These are phyloP conservation scores for Pyrenophora seminiperda DNA, from an alignment of 2,329 filamentous ascomycete species.

Conservation along the genomic window DNA sequence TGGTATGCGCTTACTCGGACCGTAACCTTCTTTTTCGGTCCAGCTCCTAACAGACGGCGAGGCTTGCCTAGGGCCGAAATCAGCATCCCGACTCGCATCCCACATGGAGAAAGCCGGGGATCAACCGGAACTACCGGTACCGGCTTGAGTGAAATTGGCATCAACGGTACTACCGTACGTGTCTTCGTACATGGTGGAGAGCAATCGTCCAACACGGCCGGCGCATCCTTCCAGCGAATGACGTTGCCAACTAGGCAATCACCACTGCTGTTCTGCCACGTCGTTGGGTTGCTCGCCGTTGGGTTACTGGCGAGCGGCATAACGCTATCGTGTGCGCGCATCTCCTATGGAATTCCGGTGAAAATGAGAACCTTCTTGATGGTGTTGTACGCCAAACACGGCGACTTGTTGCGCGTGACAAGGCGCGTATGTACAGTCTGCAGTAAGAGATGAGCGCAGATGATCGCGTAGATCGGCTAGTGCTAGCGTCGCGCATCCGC, in stretches of 20 bases:
- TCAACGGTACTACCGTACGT: conserved; percentile 4
- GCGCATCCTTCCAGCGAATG: not conserved
- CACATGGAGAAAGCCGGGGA: conserved; percentile 2
- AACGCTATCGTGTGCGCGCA: conserved; percentile 22
- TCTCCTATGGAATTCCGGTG: conserved; percentile 13
- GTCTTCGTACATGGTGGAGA: not conserved
- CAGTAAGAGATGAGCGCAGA: conserved; percentile 7
- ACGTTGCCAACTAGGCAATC: not conserved
- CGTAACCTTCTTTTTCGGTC: conserved; percentile 6
- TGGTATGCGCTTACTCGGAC: conserved; percentile 2
- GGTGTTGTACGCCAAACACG: conserved; percentile 2
- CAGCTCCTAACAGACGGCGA: not conserved
- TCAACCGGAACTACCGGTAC: conserved; percentile 9
- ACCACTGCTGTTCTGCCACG: conserved; percentile 18
- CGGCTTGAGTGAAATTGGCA: conserved; percentile 2
- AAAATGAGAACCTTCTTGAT: conserved; percentile 1
- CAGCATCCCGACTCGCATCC: conserved; percentile 1
- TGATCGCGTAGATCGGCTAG: conserved; percentile 16
- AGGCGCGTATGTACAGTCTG: no score
- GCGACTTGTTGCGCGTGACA: not conserved
- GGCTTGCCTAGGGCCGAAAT: conserved; percentile 2
- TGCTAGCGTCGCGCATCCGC: conserved; percentile 14
- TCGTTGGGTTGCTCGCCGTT: conserved; percentile 21
- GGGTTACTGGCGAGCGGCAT: not conserved
- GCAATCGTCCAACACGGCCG: not conserved